These are phyloP conservation scores for Phytophthora pistaciae DNA, from an alignment of 352 stramenopile genomes.

Conservation along the genomic window DNA sequence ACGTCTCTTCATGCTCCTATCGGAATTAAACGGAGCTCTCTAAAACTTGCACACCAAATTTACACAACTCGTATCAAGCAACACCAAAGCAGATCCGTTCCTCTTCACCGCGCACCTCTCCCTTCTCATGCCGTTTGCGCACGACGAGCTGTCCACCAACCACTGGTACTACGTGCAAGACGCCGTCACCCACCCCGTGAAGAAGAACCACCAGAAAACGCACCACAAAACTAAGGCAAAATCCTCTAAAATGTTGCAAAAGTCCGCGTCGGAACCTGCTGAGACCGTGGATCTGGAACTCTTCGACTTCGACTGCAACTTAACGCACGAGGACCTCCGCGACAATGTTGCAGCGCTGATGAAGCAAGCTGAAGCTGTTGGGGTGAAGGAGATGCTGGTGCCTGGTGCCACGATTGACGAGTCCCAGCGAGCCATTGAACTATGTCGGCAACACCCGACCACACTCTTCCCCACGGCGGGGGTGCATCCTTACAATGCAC, in stretches of 20 bases:
- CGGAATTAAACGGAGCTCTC: background rate
- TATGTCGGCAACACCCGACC: slow-evolving; percentile 56
- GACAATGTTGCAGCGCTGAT: slow-evolving; percentile 53
- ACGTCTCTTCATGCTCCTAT: slow-evolving; percentile 21
- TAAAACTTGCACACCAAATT: background rate
- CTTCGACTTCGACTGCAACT: slow-evolving; percentile 88
- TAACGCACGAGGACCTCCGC: slow-evolving; percentile 76
- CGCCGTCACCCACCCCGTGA: background rate
- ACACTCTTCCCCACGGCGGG: slow-evolving; percentile 79
- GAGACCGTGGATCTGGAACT: slow-evolving; percentile 32
- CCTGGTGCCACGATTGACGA: slow-evolving; percentile 78
- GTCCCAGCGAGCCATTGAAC: slow-evolving; percentile 60
- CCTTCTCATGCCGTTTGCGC: slow-evolving; percentile 9
- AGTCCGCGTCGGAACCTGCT: background rate
- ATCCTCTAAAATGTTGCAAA: slow-evolving; percentile 16
- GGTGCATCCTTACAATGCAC: slow-evolving; percentile 82
- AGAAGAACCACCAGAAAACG: slow-evolving; percentile 26
- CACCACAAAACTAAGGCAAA: slow-evolving; percentile 9
- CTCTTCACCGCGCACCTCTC: background rate
- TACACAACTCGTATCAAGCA: background rate
- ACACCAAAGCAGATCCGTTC: background rate
- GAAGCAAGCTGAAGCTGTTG: slow-evolving; percentile 38
- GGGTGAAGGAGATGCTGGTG: slow-evolving; percentile 80
- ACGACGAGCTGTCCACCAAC: slow-evolving; percentile 39
- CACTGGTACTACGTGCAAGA: slow-evolving; percentile 41